A percentile compares a stretch with the other conserved stretches of the same genome.
phyloP scores from a whole-genome alignment of 768 basidiomycete species.

The Termitomyces titanicus region DNA sequence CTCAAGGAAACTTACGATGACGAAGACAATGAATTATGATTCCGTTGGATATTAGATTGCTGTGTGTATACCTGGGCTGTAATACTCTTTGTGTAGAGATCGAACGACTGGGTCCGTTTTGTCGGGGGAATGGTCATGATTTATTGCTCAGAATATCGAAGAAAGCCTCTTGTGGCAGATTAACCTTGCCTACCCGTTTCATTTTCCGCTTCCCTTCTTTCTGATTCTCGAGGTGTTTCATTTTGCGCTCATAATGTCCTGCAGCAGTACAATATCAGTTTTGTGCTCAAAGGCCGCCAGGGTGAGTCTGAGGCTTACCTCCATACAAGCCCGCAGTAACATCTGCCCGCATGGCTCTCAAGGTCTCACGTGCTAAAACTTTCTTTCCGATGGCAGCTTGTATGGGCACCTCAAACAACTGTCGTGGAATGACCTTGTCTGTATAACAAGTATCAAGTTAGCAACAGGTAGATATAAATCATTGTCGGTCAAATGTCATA shows the following conservation, averaged over 20 bases:
- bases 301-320: slow-evolving; percentile 36
- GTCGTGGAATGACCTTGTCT: slow-evolving; percentile 92
- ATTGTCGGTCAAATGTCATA: slow-evolving; percentile 8
- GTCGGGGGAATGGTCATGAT: slow-evolving; percentile 16
- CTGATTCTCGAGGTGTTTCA: slow-evolving; percentile 85
- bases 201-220: slow-evolving; percentile 90
- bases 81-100: slow-evolving; percentile 18
- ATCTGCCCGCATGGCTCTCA: slow-evolving; percentile 83
- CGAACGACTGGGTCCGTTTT: not conserved
- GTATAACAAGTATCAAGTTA: slow-evolving; percentile 1
- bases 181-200: slow-evolving; percentile 85
- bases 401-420: slow-evolving; percentile 92
- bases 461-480: not conserved
- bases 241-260: slow-evolving; percentile 92
- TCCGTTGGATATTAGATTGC: slow-evolving; percentile 15
- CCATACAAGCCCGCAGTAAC: slow-evolving; percentile 95
- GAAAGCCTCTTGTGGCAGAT: slow-evolving; percentile 95
- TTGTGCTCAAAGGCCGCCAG: not conserved
- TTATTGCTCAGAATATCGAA: slow-evolving; percentile 79
- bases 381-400: slow-evolving; percentile 89
- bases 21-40: slow-evolving; percentile 80
- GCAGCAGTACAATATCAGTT: slow-evolving; percentile 2
- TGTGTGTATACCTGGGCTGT: slow-evolving; percentile 17
- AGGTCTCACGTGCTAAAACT: slow-evolving; percentile 84
- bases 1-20: slow-evolving; percentile 96